These are phyloP conservation scores for Russula dissimulans DNA, from an alignment of 768 basidiomycete genomes.

Conservation along the genomic window DNA sequence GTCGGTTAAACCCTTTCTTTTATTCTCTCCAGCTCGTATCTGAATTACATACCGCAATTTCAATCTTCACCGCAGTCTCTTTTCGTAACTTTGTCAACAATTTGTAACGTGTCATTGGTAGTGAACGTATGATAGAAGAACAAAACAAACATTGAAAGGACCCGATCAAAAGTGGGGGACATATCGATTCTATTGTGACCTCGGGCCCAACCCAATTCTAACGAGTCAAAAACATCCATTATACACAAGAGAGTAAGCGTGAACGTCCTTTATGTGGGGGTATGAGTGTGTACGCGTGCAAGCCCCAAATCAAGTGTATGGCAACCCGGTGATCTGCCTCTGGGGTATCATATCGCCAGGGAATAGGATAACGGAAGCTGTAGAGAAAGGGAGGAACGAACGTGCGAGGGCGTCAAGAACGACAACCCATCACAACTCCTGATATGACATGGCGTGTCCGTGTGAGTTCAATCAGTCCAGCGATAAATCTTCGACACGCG, in stretches of 20 bases:
- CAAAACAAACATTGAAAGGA: background rate
- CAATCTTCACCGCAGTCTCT: background rate
- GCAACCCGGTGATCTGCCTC: background rate
- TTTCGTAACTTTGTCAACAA: background rate
- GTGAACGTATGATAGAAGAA: background rate
- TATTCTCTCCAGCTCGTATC: background rate
- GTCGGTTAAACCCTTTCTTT: background rate
- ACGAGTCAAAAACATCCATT: background rate
- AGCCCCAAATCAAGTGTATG: background rate
- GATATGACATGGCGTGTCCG: background rate
- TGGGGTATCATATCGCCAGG: background rate
- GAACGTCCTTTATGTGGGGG: background rate
- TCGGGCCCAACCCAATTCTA: background rate
- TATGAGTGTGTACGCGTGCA: background rate
- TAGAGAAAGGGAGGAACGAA: background rate
- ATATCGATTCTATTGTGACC: background rate
- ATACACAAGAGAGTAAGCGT: background rate
- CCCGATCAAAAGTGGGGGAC: background rate
- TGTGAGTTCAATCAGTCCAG: background rate
- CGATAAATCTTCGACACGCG: background rate
- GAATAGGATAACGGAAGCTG: background rate
- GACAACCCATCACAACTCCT: constrained; percentile 10
- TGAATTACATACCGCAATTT: background rate
- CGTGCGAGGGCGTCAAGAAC: background rate
- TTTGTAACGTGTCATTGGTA: background rate